These are phyloP conservation scores for Sphagnum fallax DNA, from an alignment of 228 moss, liverwort and hornwort genomes.

Conservation along the genomic window DNA sequence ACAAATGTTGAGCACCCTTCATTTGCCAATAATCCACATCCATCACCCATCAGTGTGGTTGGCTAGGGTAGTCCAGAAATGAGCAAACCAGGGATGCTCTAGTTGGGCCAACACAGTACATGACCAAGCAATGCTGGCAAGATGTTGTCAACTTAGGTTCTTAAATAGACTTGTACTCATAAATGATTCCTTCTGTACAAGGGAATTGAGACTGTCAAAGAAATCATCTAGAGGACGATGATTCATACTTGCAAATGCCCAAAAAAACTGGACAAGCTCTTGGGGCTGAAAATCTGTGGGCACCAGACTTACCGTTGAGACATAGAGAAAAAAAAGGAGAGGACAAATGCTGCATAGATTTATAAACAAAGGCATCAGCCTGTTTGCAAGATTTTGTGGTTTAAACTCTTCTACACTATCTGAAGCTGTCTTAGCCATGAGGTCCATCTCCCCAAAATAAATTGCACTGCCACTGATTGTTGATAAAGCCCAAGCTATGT, in stretches of 20 bases:
- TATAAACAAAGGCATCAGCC: slow-evolving; percentile 57
- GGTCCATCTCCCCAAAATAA: slow-evolving; percentile 65
- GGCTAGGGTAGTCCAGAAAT: slow-evolving; percentile 47
- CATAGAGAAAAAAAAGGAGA: slow-evolving; percentile 45
- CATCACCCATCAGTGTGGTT: slow-evolving; percentile 8
- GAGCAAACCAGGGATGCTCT: slow-evolving; percentile 51
- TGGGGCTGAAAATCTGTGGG: slow-evolving; percentile 48
- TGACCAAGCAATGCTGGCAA: slow-evolving; percentile 88
- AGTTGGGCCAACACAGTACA: slow-evolving; percentile 60
- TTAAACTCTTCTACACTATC: slow-evolving; percentile 44
- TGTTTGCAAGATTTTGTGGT: slow-evolving; percentile 77
- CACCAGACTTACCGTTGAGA: slow-evolving; percentile 34
- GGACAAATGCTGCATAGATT: slow-evolving; percentile 68
- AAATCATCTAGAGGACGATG: slow-evolving; percentile 41
- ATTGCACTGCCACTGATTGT: slow-evolving; percentile 71
- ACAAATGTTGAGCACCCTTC: slow-evolving; percentile 41
- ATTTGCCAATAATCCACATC: slow-evolving; percentile 4
- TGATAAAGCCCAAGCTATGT: slow-evolving; percentile 82
- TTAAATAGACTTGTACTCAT: slow-evolving; percentile 24
- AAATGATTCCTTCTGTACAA: slow-evolving; percentile 4
- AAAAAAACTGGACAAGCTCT: slow-evolving; percentile 82
- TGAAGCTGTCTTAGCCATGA: slow-evolving; percentile 39
- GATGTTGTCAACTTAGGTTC: slow-evolving; percentile 56
- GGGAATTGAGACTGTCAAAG: slow-evolving; percentile 43
- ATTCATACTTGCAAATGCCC: slow-evolving; percentile 81